phyloP scores from a whole-genome alignment of 805 yeast species.

The Scheffersomyces stipitis region DNA sequence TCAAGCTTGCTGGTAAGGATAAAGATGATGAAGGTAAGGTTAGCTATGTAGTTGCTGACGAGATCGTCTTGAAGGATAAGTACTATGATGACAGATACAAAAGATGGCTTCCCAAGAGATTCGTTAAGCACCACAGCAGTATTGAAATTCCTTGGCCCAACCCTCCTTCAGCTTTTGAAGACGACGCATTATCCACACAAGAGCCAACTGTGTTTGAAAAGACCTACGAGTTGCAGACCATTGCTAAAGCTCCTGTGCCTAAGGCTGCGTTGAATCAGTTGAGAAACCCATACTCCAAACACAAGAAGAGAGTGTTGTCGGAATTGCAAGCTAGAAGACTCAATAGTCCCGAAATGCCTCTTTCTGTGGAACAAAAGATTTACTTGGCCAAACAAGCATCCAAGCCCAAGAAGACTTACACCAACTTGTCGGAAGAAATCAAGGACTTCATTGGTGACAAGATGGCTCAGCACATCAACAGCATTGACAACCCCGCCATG shows the following conservation, averaged over 20 bases:
- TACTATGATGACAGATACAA: conserved; percentile 76
- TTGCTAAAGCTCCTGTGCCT: conserved; percentile 71
- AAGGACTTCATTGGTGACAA: conserved; percentile 54
- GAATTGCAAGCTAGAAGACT: conserved; percentile 61
- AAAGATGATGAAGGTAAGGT: conserved; percentile 62
- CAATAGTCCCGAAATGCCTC: conserved; percentile 76
- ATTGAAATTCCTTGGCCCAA: conserved; percentile 89
- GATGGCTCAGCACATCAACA: conserved; percentile 41
- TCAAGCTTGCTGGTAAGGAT: conserved; percentile 78
- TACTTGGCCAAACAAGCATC: conserved; percentile 53
- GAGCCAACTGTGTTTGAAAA: conserved; percentile 62
- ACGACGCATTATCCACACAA: conserved; percentile 57
- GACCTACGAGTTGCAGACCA: conserved; percentile 69
- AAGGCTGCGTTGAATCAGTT: conserved; percentile 60
- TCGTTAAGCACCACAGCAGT: conserved; percentile 66
- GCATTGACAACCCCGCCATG: conserved; percentile 35
- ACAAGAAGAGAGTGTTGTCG: conserved; percentile 54
- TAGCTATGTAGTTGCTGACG: conserved; percentile 77
- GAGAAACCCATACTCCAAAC: conserved; percentile 74
- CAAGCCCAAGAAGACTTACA: conserved; percentile 34
- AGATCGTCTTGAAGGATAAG: conserved; percentile 62
- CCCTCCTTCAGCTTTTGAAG: conserved; percentile 53
- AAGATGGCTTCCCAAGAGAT: conserved; percentile 73
- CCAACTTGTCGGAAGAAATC: conserved; percentile 50
- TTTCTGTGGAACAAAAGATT: conserved; percentile 60